Conservation (phyloP, 345 rosid genomes). For the Moricandia arvensis region DNA sequence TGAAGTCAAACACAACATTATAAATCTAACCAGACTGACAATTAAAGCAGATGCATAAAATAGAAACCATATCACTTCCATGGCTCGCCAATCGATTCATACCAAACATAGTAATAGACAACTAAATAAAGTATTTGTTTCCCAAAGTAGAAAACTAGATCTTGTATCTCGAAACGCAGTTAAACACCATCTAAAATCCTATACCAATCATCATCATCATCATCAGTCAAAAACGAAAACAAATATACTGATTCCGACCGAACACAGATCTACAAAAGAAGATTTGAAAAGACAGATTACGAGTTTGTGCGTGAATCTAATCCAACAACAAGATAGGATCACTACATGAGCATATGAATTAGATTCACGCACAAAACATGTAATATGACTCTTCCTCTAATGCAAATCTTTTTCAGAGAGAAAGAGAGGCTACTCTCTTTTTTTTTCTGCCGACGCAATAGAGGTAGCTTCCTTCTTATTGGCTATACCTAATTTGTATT, state of each 20-base stretch:
- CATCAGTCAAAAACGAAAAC: neutral
- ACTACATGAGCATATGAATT: constrained; percentile 14
- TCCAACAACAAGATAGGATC: constrained; percentile 8
- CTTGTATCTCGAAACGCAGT: neutral
- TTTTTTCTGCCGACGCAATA: neutral
- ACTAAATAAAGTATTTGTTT: neutral
- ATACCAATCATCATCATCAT: neutral
- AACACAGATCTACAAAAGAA: constrained; percentile 6
- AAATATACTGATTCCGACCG: too few relatives aligned
- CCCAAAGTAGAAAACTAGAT: constrained; percentile 21
- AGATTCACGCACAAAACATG: constrained; percentile 37
- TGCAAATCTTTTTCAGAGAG: neutral
- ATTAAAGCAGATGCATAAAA: neutral
- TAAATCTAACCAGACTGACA: neutral
- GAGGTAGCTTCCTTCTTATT: neutral
- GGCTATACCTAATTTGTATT: constrained; percentile 15
- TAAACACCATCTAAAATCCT: neutral
- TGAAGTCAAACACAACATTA: neutral
- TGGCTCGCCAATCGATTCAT: constrained; percentile 18
- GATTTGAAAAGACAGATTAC: constrained; percentile 29
- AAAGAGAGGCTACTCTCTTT: neutral
- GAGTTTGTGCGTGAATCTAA: constrained; percentile 43
- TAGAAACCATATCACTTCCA: neutral
- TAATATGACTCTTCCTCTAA: constrained; percentile 31
- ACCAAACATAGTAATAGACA: constrained; percentile 10